A percentile compares a stretch with the other conserved stretches of the same genome.
Conservation (phyloP, 2,329 filamentous ascomycete species). For the Curvularia sp. region DNA sequence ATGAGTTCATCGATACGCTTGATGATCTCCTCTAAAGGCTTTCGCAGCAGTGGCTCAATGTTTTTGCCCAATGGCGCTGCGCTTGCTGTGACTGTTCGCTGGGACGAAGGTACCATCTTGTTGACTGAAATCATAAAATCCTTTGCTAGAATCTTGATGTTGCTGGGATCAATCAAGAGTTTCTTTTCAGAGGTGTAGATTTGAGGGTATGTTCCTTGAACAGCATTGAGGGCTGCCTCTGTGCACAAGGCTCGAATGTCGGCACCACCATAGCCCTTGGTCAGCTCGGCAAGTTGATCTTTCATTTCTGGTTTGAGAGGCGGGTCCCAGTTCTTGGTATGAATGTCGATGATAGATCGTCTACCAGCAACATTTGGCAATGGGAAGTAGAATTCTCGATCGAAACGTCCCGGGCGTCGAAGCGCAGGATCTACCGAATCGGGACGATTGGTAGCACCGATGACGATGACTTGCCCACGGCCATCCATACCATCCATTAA, state of each 20-base stretch:
- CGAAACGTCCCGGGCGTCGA: conserved; percentile 90
- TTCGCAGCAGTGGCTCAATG: conserved; percentile 80
- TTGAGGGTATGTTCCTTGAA: conserved; percentile 94
- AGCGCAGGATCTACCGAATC: conserved; percentile 97
- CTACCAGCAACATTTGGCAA: conserved; percentile 82
- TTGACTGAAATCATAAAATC: conserved; percentile 98
- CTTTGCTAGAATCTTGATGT: conserved; percentile 85
- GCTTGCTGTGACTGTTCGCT: conserved; percentile 84
- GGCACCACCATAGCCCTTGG: conserved; percentile 95
- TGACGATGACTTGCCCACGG: conserved; percentile 87
- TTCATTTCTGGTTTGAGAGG: conserved; percentile 79
- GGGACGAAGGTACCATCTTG: conserved; percentile 94
- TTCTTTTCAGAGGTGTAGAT: conserved; percentile 93
- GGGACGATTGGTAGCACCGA: conserved; percentile 96
- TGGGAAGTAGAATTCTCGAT: conserved; percentile 97
- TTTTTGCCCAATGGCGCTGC: conserved; percentile 79
- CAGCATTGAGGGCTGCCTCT: conserved; percentile 92
- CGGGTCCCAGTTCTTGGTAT: conserved; percentile 91
- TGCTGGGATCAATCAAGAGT: conserved; percentile 82
- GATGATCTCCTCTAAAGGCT: conserved; percentile 74
- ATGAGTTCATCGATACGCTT: conserved; percentile 75
- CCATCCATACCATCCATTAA: conserved; percentile 61
- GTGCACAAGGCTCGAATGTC: conserved; percentile 94
- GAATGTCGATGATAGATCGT: conserved; percentile 89
- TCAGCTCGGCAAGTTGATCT: conserved; percentile 80